Conservation (phyloP, 176 grass and related monocot genomes). For the Rhynchospora pubera region DNA sequence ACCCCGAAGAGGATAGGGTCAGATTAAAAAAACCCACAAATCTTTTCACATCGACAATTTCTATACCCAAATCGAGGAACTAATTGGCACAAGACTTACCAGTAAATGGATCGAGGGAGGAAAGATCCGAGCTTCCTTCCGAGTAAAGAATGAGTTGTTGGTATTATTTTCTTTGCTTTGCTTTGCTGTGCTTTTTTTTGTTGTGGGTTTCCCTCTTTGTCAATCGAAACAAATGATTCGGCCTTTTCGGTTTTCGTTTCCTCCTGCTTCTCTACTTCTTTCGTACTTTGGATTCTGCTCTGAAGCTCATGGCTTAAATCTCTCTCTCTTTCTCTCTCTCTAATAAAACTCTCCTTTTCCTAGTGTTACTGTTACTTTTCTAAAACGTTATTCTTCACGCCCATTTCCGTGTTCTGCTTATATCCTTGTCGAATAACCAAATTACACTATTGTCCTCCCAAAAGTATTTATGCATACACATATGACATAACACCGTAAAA, state of each 20-base stretch:
- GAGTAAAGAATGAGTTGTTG: neutral
- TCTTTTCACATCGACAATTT: neutral
- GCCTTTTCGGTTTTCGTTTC: slow-evolving; percentile 19
- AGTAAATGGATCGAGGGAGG: slow-evolving; percentile 18
- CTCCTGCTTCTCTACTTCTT: slow-evolving; percentile 25
- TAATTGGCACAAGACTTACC: neutral
- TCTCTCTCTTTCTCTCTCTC: slow-evolving; percentile 4
- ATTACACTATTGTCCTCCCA: neutral
- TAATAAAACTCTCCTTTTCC: slow-evolving; percentile 4
- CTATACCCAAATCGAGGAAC: neutral
- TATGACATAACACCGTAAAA: neutral
- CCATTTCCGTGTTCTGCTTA: slow-evolving; percentile 5
- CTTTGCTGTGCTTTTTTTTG: neutral
- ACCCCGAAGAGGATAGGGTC: neutral
- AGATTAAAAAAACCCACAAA: neutral
- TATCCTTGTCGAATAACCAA: neutral
- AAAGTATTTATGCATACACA: neutral
- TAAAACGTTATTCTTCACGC: slow-evolving; percentile 4
- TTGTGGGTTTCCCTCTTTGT: neutral
- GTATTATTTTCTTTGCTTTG: neutral
- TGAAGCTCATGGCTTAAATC: slow-evolving; percentile 32
- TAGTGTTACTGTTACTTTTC: slow-evolving; percentile 29
- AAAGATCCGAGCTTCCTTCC: neutral
- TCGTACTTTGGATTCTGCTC: slow-evolving; percentile 29
- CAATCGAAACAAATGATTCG: slow-evolving; percentile 4